Conservation (phyloP, 2,329 filamentous ascomycete genomes). For the Trichoderma lentiforme region DNA sequence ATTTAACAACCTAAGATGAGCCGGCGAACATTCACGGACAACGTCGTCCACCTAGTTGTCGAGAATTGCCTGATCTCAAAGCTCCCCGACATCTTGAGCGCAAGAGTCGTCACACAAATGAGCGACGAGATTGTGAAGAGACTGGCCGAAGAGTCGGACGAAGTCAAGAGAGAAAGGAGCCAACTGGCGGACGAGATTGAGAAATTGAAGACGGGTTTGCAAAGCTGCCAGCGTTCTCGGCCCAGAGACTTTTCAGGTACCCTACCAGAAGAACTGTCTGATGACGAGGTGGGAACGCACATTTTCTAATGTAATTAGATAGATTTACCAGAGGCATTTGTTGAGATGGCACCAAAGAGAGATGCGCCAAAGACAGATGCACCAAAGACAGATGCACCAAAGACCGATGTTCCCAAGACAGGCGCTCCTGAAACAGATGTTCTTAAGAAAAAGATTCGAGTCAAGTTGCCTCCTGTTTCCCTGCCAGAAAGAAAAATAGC, state of each 20-base stretch:
- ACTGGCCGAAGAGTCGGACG: neutral
- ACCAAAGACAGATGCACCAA: neutral
- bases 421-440: neutral
- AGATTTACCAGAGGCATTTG: neutral
- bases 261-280: neutral
- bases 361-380: neutral
- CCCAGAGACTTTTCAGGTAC: neutral
- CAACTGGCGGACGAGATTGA: neutral
- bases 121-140: neutral
- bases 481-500: neutral
- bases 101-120: neutral
- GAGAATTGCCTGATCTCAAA: neutral
- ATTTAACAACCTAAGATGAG: neutral
- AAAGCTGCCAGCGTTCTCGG: neutral
- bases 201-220: neutral
- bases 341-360: neutral
- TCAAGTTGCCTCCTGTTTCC: neutral
- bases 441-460: neutral
- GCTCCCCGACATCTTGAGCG: neutral
- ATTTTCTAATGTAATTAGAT: neutral
- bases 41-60: slow-evolving; percentile 4
- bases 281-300: neutral
- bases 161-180: neutral
- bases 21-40: slow-evolving; percentile 6
- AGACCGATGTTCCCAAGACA: neutral